Evolutionary conservation across 805 yeast species (phyloP).

Genomic region (Starmerella bombi): DNA sequence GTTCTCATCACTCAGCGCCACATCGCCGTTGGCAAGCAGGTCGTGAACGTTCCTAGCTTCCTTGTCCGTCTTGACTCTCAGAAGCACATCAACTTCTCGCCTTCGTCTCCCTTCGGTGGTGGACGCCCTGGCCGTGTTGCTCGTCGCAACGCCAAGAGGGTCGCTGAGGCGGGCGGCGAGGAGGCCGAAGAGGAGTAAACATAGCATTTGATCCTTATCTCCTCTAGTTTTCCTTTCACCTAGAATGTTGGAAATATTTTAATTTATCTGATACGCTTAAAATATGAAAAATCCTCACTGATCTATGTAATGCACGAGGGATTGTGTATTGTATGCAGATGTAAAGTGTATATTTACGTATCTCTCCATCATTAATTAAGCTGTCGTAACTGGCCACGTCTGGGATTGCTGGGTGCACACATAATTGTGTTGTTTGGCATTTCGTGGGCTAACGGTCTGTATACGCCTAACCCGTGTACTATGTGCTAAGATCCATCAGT

Average conservation of each 20-base stretch:
- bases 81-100: conserved; percentile 99
- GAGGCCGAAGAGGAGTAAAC: conserved; percentile 62
- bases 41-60: conserved; percentile 97
- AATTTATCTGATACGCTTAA: conserved; percentile 10
- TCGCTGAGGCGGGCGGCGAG: conserved; percentile 52
- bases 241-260: conserved; percentile 4
- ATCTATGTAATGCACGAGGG: too few relatives aligned
- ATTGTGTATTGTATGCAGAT: too few relatives aligned
- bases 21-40: conserved; percentile 99
- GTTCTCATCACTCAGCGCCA: conserved; percentile 97
- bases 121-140: conserved; percentile 99
- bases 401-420: too few relatives aligned
- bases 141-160: conserved; percentile 71
- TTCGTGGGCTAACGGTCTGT: too few relatives aligned
- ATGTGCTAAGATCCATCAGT: too few relatives aligned
- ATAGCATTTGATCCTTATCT: background rate
- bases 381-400: too few relatives aligned
- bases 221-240: background rate
- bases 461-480: too few relatives aligned
- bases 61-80: conserved; percentile 99
- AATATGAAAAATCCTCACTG: too few relatives aligned
- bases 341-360: background rate
- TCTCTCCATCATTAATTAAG: too few relatives aligned
- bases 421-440: too few relatives aligned
- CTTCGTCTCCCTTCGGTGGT: conserved; percentile 99